These are phyloP conservation scores for Sistotremastrum suecicum DNA, from an alignment of 768 basidiomycete genomes.

Conservation along the genomic window DNA sequence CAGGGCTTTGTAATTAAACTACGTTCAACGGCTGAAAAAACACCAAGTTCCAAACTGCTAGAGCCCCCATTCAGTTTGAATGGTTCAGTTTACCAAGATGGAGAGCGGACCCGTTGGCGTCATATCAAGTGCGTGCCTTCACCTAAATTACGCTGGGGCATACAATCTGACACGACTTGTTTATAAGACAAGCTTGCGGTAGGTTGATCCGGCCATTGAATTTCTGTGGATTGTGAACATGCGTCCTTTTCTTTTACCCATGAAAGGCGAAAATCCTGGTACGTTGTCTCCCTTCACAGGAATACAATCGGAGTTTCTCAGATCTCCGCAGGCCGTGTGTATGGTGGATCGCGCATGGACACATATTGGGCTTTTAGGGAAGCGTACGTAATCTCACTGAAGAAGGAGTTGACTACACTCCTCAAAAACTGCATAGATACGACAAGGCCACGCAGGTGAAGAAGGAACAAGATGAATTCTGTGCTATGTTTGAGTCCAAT, in stretches of 20 bases:
- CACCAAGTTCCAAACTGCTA: constrained; percentile 21
- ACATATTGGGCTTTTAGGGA: constrained; percentile 61
- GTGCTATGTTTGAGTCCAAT: constrained; percentile 8
- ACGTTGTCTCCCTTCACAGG: neutral
- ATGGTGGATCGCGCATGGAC: constrained; percentile 40
- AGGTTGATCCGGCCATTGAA: neutral
- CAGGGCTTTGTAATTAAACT: constrained; percentile 29
- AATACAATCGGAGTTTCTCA: neutral
- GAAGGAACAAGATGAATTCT: constrained; percentile 20
- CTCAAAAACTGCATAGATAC: constrained; percentile 15
- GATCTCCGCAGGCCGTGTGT: constrained; percentile 15
- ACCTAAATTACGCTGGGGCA: neutral
- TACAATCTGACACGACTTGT: neutral
- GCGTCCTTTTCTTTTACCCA: too few species aligned
- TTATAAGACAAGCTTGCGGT: constrained; percentile 13
- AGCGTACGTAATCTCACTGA: constrained; percentile 66
- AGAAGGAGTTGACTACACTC: constrained; percentile 19
- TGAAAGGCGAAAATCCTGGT: constrained; percentile 6
- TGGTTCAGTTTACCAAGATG: constrained; percentile 9
- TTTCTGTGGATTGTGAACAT: too few species aligned
- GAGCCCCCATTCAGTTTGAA: constrained; percentile 25
- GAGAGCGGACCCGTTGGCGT: constrained; percentile 16
- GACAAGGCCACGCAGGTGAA: constrained; percentile 20
- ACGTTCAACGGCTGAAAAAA: constrained; percentile 22
- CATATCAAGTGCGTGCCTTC: constrained; percentile 19